Evolutionary conservation across 2,329 filamentous ascomycete genomes (phyloP).

Genomic region (Coleophoma cylindrospora): DNA sequence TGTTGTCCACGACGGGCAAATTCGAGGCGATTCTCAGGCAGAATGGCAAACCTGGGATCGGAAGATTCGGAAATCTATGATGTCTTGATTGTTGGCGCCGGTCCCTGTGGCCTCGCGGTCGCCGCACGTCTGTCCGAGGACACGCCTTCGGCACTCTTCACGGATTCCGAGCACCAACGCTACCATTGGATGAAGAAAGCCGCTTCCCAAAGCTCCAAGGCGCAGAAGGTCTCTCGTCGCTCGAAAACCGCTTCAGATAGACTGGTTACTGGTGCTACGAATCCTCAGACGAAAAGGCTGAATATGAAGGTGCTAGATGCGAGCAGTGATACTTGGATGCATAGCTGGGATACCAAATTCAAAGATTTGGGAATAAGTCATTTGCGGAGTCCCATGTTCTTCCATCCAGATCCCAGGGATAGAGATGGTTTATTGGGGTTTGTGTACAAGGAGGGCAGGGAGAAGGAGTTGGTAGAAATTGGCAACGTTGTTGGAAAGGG

Average conservation of each 20-base stretch:
- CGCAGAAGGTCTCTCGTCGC: slow-evolving; percentile 23
- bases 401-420: slow-evolving; percentile 73
- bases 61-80: slow-evolving; percentile 42
- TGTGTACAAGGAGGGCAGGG: slow-evolving; percentile 54
- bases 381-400: slow-evolving; percentile 76
- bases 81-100: slow-evolving; percentile 59
- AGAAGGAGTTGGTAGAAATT: slow-evolving; percentile 64
- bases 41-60: too few species aligned
- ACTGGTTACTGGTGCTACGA: slow-evolving; percentile 13
- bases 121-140: slow-evolving; percentile 67
- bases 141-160: slow-evolving; percentile 75
- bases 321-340: slow-evolving; percentile 60
- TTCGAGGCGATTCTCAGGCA: too few species aligned
- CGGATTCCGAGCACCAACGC: slow-evolving; percentile 74
- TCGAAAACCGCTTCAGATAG: slow-evolving; percentile 30
- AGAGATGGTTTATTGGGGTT: slow-evolving; percentile 69
- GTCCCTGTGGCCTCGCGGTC: slow-evolving; percentile 69
- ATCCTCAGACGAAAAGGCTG: slow-evolving; percentile 4
- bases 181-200: slow-evolving; percentile 66
- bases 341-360: slow-evolving; percentile 67
- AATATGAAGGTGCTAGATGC: slow-evolving; percentile 63
- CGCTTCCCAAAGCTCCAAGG: slow-evolving; percentile 42
- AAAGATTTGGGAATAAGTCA: slow-evolving; percentile 63
- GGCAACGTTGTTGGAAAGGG: slow-evolving; percentile 73
- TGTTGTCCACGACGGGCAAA: too few species aligned